These are phyloP conservation scores for Saccharata proteae DNA, from an alignment of 2,329 filamentous ascomycete species.

Conservation along the genomic window DNA sequence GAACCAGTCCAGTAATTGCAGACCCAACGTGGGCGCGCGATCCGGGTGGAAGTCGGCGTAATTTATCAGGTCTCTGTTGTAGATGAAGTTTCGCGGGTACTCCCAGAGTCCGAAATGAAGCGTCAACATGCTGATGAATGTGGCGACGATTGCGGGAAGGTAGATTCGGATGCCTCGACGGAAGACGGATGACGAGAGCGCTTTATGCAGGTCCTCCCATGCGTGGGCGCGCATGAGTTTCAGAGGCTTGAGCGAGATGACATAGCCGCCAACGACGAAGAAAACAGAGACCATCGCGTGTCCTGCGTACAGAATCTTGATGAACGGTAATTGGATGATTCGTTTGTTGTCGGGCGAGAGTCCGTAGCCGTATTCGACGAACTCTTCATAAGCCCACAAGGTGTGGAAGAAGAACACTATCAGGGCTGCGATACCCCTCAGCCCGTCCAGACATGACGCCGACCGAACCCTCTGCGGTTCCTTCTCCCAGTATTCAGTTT, in stretches of 20 bases:
- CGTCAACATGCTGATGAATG: conserved; percentile 23
- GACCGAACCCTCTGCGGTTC: too few species aligned
- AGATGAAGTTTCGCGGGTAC: conserved; percentile 1
- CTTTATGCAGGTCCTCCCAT: conserved; percentile 27
- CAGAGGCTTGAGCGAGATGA: conserved; percentile 21
- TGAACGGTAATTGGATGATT: conserved; percentile 11
- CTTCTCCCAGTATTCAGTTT: too few species aligned
- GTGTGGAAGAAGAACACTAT: conserved; percentile 6
- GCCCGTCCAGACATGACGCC: conserved; percentile 3
- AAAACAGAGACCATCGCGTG: conserved; percentile 37
- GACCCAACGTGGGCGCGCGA: neutral
- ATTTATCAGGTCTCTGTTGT: neutral
- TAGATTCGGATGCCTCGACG: conserved; percentile 28
- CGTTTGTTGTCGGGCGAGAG: conserved; percentile 6
- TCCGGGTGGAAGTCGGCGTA: conserved; percentile 5
- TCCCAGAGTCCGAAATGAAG: conserved; percentile 4
- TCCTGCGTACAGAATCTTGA: conserved; percentile 16
- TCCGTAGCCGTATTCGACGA: conserved; percentile 8
- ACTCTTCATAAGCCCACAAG: conserved; percentile 2
- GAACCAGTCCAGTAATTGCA: too few species aligned
- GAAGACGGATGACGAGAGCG: conserved; percentile 31
- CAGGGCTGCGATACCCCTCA: conserved; percentile 3
- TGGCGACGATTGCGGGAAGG: neutral
- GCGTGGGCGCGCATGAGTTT: conserved; percentile 28
- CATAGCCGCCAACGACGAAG: conserved; percentile 37